Percentiles rank a stretch among this genome's conserved stretches.
These are phyloP conservation scores for Syzygium aromaticum DNA, from an alignment of 345 rosid species.

Conservation along the genomic window DNA sequence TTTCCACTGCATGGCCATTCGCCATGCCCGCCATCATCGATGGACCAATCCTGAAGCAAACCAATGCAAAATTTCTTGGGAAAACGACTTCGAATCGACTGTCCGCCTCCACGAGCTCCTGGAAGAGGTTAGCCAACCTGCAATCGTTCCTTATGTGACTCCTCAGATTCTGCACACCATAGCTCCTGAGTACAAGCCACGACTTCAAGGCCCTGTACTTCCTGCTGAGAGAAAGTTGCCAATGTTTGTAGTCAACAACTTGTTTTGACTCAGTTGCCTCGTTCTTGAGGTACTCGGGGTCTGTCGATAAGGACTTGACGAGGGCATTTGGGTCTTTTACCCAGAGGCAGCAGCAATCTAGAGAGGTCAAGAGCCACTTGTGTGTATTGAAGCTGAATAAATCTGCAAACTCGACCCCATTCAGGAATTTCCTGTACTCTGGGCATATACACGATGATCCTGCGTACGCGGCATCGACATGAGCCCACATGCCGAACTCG, in stretches of 20 bases:
- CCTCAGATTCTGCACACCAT: not conserved
- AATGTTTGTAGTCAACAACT: slow-evolving; percentile 41
- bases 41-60: slow-evolving; percentile 41
- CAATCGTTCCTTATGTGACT: slow-evolving; percentile 28
- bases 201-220: slow-evolving; percentile 27
- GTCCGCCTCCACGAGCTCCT: slow-evolving; percentile 23
- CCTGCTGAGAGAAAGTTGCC: slow-evolving; percentile 47
- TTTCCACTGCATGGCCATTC: not conserved
- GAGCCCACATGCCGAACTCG: slow-evolving; percentile 28
- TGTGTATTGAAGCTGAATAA: slow-evolving; percentile 49
- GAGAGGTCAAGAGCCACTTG: slow-evolving; percentile 38
- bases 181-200: not conserved
- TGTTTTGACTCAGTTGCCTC: slow-evolving; percentile 15
- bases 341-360: slow-evolving; percentile 53
- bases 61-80: slow-evolving; percentile 27
- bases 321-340: slow-evolving; percentile 37
- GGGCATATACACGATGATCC: slow-evolving; percentile 44
- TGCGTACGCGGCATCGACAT: slow-evolving; percentile 43
- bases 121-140: slow-evolving; percentile 29
- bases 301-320: slow-evolving; percentile 21
- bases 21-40: not conserved
- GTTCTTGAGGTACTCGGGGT: slow-evolving; percentile 34
- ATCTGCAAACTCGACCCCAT: slow-evolving; percentile 35
- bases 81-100: slow-evolving; percentile 23
- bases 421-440: slow-evolving; percentile 29